phyloP scores from a whole-genome alignment of 257 asterid species.

The Fraxinus anomala region DNA sequence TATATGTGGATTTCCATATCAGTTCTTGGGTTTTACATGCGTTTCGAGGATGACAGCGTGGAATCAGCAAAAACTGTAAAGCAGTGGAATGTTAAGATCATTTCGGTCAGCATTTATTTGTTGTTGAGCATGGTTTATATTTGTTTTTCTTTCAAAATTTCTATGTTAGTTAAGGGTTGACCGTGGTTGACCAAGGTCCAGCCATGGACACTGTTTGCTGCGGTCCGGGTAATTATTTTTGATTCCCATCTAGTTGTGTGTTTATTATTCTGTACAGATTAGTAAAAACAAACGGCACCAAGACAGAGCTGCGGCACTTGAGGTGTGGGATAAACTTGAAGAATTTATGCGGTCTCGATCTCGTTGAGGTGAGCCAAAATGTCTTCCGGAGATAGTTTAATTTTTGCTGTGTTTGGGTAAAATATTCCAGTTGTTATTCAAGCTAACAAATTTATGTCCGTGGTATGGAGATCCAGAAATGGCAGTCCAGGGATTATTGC shows the following conservation, averaged over 20 bases:
- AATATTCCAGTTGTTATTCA: neutral
- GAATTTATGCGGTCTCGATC: conserved; percentile 97
- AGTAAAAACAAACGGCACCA: conserved; percentile 97
- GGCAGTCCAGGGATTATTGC: neutral
- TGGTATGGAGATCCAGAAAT: conserved; percentile 9
- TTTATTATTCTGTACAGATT: conserved; percentile 53
- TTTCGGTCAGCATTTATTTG: conserved; percentile 63
- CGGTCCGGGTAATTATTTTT: neutral
- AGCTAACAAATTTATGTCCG: conserved; percentile 15
- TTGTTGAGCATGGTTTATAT: conserved; percentile 13
- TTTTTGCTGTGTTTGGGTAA: conserved; percentile 5
- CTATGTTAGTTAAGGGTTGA: too few relatives aligned
- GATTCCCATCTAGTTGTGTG: neutral
- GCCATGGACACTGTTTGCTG: too few relatives aligned
- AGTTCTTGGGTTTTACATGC: conserved; percentile 95
- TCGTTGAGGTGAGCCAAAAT: conserved; percentile 51
- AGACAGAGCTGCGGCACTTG: conserved; percentile 98
- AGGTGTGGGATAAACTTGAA: conserved; percentile 99
- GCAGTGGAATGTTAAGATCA: conserved; percentile 99
- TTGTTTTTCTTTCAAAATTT: neutral
- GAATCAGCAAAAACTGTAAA: conserved; percentile 88
- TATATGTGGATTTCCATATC: conserved; percentile 29
- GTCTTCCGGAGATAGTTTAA: conserved; percentile 6
- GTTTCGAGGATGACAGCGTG: conserved; percentile 98
- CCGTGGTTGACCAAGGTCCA: too few relatives aligned